A percentile compares a stretch with the other conserved stretches of the same genome.
These are phyloP conservation scores for Aspergillus olivimuriae DNA, from an alignment of 495 filamentous ascomycete species.

Conservation along the genomic window DNA sequence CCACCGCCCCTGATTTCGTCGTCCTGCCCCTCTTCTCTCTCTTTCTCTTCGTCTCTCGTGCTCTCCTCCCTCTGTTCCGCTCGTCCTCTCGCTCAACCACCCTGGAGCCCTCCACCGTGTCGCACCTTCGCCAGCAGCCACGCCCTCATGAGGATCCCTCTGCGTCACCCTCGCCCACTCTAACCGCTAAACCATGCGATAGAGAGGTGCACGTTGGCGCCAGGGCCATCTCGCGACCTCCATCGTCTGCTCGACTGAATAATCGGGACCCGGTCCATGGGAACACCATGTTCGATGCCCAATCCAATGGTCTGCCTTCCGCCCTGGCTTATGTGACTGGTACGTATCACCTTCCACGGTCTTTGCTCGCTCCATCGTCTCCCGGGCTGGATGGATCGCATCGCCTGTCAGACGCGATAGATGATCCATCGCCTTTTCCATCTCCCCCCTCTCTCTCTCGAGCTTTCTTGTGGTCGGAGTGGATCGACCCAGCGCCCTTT, in stretches of 20 bases:
- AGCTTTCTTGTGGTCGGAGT: too few species aligned
- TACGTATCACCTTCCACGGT: constrained; percentile 21
- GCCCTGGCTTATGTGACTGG: constrained; percentile 31
- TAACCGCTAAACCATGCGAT: constrained; percentile 23
- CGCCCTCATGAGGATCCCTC: constrained; percentile 12
- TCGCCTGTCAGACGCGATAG: too few species aligned
- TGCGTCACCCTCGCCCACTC: constrained; percentile 5
- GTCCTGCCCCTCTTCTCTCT: neutral
- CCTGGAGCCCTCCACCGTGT: constrained; percentile 19
- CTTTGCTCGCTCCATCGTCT: too few species aligned
- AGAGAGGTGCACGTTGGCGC: constrained; percentile 13
- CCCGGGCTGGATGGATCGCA: too few species aligned
- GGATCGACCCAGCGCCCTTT: too few species aligned
- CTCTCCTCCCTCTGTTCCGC: neutral
- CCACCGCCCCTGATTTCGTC: too few species aligned
- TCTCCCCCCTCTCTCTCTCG: constrained; percentile 4
- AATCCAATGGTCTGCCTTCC: constrained; percentile 26
- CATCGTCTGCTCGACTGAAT: constrained; percentile 13
- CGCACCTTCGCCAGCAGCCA: constrained; percentile 8
- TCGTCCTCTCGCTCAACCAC: constrained; percentile 2
- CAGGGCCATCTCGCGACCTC: constrained; percentile 24
- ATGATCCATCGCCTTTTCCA: too few species aligned
- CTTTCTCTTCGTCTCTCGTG: neutral
- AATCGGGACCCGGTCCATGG: constrained; percentile 21
- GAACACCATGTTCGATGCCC: constrained; percentile 37